Evolutionary conservation across 2,329 filamentous ascomycete genomes (phyloP), one percentile per base, ranked within the genome.

Genomic region (Talaromyces verruculosus): DNA sequence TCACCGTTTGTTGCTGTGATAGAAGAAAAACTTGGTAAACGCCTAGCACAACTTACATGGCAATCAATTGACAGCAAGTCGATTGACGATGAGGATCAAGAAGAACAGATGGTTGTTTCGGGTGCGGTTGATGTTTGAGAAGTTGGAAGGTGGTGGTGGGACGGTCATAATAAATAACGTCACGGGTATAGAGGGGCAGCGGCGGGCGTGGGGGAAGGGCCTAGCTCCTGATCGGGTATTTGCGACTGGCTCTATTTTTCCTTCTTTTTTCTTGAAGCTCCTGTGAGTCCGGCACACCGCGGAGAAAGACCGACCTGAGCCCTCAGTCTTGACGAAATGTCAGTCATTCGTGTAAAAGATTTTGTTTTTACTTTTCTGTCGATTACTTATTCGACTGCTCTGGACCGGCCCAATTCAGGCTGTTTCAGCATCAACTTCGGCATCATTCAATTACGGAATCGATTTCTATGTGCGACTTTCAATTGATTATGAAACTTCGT

Each of bases 151-250:
- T 3, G 28, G 28, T n/a, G 47, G 47, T 51, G 47, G 47, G 47
- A 51, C 47, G 47, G 47, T 37, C 37, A 47, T 49, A 43, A 53
- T 64, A 49, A 11, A 57, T 64, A 35, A 58, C 62, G 62, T 64
- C 62, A 64, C 62, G 51, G 62, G 37, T 49, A n/a, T 49, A n/a
- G 62, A 64, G 62, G 62, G 62, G 62, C 62, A 64, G 62, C 49
- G 62, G 53, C 61, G 39, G 51, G 51, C 51, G 51, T 43, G 49
- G 43, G 60, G 60, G 43, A 39, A 15, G 33, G 53, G 53, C 33
- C 53, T 39, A 57, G 53, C 53, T 37, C 30, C 33, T 37, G 51
- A 37, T 39, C 53, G 33, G 53, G 33, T 37, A 57, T 39, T 57
- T 37, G 33, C 53, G 51, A 55, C 45, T 53, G 47, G 17, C 47